These are phyloP conservation scores for Lanmaoa rubissima DNA, from an alignment of 768 basidiomycete genomes.

Conservation along the genomic window DNA sequence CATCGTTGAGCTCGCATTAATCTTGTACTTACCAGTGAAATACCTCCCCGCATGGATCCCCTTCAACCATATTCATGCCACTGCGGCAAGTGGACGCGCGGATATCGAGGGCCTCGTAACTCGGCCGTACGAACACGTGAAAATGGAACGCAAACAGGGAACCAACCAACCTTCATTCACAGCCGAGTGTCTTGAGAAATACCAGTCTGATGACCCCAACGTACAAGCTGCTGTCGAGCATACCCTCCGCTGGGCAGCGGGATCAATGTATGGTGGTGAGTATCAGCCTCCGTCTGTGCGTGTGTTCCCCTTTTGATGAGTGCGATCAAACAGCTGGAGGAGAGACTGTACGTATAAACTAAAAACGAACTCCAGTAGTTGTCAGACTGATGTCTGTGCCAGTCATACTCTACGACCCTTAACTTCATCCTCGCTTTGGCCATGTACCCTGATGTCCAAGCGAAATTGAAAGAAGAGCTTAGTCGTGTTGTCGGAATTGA, in stretches of 20 bases:
- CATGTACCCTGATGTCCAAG: slow-evolving; percentile 42
- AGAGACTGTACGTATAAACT: slow-evolving; percentile 2
- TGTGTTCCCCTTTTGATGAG: background rate
- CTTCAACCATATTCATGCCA: slow-evolving; percentile 15
- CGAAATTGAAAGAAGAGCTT: slow-evolving; percentile 52
- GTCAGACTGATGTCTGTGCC: background rate
- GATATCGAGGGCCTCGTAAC: slow-evolving; percentile 11
- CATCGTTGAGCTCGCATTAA: background rate
- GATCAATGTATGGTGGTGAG: slow-evolving; percentile 21
- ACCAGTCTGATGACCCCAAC: slow-evolving; percentile 2
- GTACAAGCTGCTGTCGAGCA: slow-evolving; percentile 7
- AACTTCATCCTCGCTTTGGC: slow-evolving; percentile 18
- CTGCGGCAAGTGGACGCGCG: slow-evolving; percentile 3
- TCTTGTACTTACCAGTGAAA: slow-evolving; percentile 19
- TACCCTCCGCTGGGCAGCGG: slow-evolving; percentile 16
- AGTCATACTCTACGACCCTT: slow-evolving; percentile 19
- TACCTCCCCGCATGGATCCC: slow-evolving; percentile 27
- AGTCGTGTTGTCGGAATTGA: slow-evolving; percentile 44
- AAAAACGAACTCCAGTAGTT: background rate
- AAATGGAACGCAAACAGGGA: slow-evolving; percentile 11
- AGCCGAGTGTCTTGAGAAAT: slow-evolving; percentile 13
- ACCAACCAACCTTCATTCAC: slow-evolving; percentile 18
- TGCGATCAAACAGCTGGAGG: background rate
- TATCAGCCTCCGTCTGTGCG: background rate
- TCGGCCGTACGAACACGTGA: slow-evolving; percentile 26